These are phyloP conservation scores for Botrytis paeoniae DNA, from an alignment of 2,329 filamentous ascomycete species.

Conservation along the genomic window DNA sequence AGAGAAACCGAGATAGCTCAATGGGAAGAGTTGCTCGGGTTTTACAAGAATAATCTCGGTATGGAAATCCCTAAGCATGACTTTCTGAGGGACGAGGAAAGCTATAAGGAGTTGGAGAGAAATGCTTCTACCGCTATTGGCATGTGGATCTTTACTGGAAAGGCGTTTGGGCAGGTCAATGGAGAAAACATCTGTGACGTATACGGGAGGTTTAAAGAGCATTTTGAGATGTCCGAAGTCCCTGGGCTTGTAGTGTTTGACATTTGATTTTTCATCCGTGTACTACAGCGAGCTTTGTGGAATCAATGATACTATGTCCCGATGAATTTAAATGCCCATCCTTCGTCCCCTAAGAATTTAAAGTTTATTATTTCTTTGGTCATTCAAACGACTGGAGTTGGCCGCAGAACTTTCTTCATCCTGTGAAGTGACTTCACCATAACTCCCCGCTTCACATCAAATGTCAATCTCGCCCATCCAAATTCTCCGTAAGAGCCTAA, in stretches of 20 bases:
- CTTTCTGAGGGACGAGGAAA: not conserved
- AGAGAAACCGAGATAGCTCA: not conserved
- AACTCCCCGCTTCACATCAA: not conserved
- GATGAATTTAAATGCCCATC: not conserved
- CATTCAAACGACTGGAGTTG: no score
- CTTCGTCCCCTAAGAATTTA: not conserved
- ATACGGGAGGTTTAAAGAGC: not conserved
- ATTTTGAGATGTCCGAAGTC: not conserved
- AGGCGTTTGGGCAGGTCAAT: not conserved
- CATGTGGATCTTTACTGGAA: not conserved
- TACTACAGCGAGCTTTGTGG: no score
- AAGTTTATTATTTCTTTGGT: not conserved
- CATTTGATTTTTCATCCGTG: not conserved
- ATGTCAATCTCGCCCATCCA: not conserved
- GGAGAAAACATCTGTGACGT: not conserved
- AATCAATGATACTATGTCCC: no score
- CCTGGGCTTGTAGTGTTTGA: not conserved
- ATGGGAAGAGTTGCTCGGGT: not conserved
- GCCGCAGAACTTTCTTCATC: not conserved
- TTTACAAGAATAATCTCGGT: not conserved
- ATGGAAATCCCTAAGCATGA: not conserved
- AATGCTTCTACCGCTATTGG: not conserved
- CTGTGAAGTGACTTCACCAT: not conserved
- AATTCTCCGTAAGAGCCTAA: not conserved
- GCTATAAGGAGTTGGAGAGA: not conserved